These are phyloP conservation scores for Solanum ahanhuiri DNA, from an alignment of 257 asterid genomes.

Conservation along the genomic window DNA sequence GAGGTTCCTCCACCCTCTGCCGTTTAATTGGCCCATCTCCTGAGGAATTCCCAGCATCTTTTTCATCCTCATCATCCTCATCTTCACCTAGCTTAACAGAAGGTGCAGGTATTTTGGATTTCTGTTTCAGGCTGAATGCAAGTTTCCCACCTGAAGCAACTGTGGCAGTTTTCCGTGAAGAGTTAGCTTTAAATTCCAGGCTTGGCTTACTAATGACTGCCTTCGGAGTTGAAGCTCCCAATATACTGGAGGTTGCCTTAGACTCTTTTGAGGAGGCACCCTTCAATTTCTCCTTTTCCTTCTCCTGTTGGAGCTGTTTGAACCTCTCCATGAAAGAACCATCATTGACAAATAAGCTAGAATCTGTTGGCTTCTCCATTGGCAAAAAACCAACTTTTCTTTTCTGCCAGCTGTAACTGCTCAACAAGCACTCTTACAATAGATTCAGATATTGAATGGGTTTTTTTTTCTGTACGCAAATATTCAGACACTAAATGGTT, in stretches of 20 bases:
- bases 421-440: conserved; percentile 65
- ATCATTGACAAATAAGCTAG: conserved; percentile 73
- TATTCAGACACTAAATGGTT: not conserved
- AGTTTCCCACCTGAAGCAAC: conserved; percentile 64
- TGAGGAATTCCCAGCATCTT: conserved; percentile 46
- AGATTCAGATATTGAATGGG: conserved; percentile 31
- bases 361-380: conserved; percentile 64
- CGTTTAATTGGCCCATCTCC: conserved; percentile 61
- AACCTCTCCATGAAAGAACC: conserved; percentile 98
- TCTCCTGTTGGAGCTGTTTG: conserved; percentile 79
- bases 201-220: conserved; percentile 42
- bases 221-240: conserved; percentile 52
- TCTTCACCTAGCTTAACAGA: conserved; percentile 70
- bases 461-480: not conserved
- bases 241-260: conserved; percentile 28
- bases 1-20: conserved; percentile 44
- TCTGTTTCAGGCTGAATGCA: conserved; percentile 89
- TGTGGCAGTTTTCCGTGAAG: conserved; percentile 27
- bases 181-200: conserved; percentile 31
- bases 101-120: conserved; percentile 61
- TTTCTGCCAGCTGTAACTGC: conserved; percentile 42
- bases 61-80: conserved; percentile 64
- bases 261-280: conserved; percentile 22
- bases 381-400: conserved; percentile 24
- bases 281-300: conserved; percentile 39